A percentile compares a stretch with the other conserved stretches of the same genome.
phyloP scores from a whole-genome alignment of 306 rosid species.

The Rosa rugosa region DNA sequence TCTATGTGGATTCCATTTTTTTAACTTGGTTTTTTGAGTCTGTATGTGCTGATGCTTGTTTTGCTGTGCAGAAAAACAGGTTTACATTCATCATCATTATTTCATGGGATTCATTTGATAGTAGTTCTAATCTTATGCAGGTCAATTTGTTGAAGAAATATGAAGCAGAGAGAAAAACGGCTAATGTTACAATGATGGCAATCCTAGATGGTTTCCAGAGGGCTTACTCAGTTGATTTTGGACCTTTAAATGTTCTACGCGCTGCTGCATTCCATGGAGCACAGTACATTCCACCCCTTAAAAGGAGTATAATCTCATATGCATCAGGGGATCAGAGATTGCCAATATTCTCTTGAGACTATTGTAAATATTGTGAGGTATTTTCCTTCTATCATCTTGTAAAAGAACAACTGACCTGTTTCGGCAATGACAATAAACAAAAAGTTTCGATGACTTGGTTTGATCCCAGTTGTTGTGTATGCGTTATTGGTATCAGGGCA shows the following conservation, averaged over 20 bases:
- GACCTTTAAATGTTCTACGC: conserved; percentile 72
- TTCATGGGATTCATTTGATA: conserved; percentile 5
- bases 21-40: not conserved
- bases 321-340: conserved; percentile 82
- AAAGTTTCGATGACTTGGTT: not conserved
- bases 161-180: conserved; percentile 72
- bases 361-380: conserved; percentile 12
- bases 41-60: not conserved
- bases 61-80: not conserved
- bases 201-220: conserved; percentile 83
- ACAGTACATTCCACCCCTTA: conserved; percentile 68
- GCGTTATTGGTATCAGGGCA: not conserved
- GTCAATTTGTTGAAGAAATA: conserved; percentile 66
- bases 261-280: conserved; percentile 82
- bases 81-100: not conserved
- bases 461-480: not conserved
- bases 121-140: conserved; percentile 38
- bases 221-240: conserved; percentile 84
- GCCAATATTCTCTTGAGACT: conserved; percentile 58
- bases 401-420: not conserved
- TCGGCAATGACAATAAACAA: not conserved
- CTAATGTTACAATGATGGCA: conserved; percentile 80
- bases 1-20: not conserved
- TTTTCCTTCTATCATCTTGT: not conserved
- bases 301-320: conserved; percentile 76